These are phyloP conservation scores for Pythium aristosporum DNA, from an alignment of 352 stramenopile species.

Conservation along the genomic window DNA sequence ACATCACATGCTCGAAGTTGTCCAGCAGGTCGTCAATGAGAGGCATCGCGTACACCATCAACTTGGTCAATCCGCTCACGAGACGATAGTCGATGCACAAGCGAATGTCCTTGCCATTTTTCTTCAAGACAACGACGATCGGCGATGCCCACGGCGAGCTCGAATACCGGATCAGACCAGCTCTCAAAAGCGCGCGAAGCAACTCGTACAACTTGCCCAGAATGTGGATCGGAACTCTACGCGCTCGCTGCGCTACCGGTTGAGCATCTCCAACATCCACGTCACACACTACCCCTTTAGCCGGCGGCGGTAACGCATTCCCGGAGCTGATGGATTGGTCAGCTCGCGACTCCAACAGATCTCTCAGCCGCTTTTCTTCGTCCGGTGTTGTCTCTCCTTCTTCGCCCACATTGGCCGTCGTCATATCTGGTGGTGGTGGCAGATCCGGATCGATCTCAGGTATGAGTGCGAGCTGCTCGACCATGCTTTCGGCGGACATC, in stretches of 20 bases:
- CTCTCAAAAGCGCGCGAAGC: conserved; percentile 26
- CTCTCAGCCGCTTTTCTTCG: conserved; percentile 8
- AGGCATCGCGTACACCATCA: conserved; percentile 33
- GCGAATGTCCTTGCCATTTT: conserved; percentile 36
- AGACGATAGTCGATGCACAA: conserved; percentile 34
- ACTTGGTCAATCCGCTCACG: conserved; percentile 20
- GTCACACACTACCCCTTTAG: conserved; percentile 18
- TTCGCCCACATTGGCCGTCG: conserved; percentile 21
- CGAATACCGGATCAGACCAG: conserved; percentile 21
- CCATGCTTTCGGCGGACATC: conserved; percentile 18
- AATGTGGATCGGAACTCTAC: too few species aligned
- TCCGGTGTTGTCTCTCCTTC: conserved; percentile 11
- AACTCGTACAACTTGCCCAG: conserved; percentile 30
- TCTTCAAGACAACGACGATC: conserved; percentile 44
- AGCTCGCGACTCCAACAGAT: conserved; percentile 11
- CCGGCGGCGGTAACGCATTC: conserved; percentile 21
- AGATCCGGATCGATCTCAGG: conserved; percentile 15
- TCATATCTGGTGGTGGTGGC: conserved; percentile 11
- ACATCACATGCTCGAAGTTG: conserved; percentile 10
- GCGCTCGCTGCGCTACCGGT: conserved; percentile 19
- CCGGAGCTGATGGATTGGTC: conserved; percentile 25
- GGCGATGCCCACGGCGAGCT: conserved; percentile 34
- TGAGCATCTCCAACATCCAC: conserved; percentile 26
- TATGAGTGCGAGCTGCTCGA: conserved; percentile 20
- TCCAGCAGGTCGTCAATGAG: conserved; percentile 25